These are phyloP conservation scores for Omphalotus guepiniiformis DNA, from an alignment of 768 basidiomycete genomes.

Conservation along the genomic window DNA sequence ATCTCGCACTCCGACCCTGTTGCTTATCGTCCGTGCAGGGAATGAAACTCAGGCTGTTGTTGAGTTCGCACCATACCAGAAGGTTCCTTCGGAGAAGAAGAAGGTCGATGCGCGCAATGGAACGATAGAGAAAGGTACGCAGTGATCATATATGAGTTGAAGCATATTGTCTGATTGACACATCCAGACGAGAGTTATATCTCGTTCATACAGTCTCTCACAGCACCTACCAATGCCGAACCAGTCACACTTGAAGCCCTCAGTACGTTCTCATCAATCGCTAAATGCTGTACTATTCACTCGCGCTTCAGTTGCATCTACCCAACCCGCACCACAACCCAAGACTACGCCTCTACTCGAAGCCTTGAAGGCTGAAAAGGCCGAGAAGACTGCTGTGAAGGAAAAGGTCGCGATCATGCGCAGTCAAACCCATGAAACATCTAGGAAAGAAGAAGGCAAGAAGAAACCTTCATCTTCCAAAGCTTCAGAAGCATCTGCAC, in stretches of 20 bases:
- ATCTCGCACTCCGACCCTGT: background rate
- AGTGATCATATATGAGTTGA: background rate
- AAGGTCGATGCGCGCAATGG: slow-evolving; percentile 79
- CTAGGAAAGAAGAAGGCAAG: slow-evolving; percentile 32
- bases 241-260: slow-evolving; percentile 60
- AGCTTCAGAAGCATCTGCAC: slow-evolving; percentile 7
- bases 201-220: slow-evolving; percentile 76
- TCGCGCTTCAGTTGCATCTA: slow-evolving; percentile 51
- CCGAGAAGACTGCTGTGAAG: slow-evolving; percentile 67
- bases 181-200: slow-evolving; percentile 73
- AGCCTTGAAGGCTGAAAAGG: slow-evolving; percentile 84
- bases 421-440: slow-evolving; percentile 53
- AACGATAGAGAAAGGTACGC: slow-evolving; percentile 84
- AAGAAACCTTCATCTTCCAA: slow-evolving; percentile 17
- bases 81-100: slow-evolving; percentile 67
- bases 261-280: slow-evolving; percentile 34
- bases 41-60: slow-evolving; percentile 86
- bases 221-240: slow-evolving; percentile 47
- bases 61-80: slow-evolving; percentile 93
- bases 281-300: background rate
- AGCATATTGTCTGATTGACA: background rate
- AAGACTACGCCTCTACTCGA: slow-evolving; percentile 91
- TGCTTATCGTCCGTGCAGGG: slow-evolving; percentile 44
- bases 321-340: slow-evolving; percentile 54
- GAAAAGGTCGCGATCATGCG: slow-evolving; percentile 72